These are phyloP conservation scores for Xylariaceae sp. DNA, from an alignment of 2,329 filamentous ascomycete genomes.

Conservation along the genomic window DNA sequence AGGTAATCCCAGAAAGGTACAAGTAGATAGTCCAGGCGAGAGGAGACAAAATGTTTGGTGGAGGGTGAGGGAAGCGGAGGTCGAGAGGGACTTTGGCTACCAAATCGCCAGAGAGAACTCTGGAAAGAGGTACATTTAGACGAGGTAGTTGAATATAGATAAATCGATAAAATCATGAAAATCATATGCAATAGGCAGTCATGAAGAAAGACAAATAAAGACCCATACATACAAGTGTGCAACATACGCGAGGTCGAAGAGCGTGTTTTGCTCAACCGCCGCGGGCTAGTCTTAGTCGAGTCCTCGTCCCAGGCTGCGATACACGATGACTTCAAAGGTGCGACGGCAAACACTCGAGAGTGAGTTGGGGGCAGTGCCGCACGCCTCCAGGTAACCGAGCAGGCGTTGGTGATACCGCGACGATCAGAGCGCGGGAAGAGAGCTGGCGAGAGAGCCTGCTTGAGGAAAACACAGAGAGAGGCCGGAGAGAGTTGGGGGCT, in stretches of 20 bases:
- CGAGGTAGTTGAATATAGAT: not conserved
- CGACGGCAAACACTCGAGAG: slow-evolving; percentile 8
- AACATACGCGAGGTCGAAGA: not conserved
- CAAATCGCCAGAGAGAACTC: not conserved
- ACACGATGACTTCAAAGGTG: not conserved
- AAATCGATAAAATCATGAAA: not conserved
- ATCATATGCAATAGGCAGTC: not conserved
- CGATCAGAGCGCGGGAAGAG: too few relatives aligned
- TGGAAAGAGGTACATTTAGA: not conserved
- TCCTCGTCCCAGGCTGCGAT: not conserved
- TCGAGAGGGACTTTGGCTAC: slow-evolving; percentile 1
- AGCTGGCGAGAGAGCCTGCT: slow-evolving; percentile 17
- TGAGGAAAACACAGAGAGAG: slow-evolving; percentile 3
- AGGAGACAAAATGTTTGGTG: not conserved
- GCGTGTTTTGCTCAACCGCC: not conserved
- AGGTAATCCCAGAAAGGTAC: slow-evolving; percentile 2
- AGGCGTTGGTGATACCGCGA: too few relatives aligned
- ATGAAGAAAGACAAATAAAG: not conserved
- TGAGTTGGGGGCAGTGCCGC: slow-evolving; percentile 3
- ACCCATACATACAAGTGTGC: not conserved
- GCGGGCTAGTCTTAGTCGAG: not conserved
- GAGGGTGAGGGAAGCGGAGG: slow-evolving; percentile 1
- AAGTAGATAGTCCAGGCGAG: slow-evolving; percentile 3
- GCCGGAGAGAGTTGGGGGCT: slow-evolving; percentile 22
- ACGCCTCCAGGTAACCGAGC: slow-evolving; percentile 9